Percentiles rank a stretch among this genome's conserved stretches.
Conservation (phyloP, 257 asterid genomes). For the Galeopsis tetrahit region DNA sequence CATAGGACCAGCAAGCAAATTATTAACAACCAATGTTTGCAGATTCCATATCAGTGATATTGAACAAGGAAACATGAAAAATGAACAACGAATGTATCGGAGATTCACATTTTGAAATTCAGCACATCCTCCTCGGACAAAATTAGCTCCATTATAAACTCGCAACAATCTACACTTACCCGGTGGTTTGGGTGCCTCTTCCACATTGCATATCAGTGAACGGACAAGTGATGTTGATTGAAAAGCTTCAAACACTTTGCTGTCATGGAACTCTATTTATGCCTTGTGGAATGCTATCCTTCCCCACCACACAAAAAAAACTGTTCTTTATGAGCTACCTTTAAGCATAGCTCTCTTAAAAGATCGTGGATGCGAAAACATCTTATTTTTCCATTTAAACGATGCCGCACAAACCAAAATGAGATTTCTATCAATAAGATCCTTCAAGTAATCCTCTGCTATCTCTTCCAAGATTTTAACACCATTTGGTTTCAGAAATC, state of each 20-base stretch:
- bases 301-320: neutral
- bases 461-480: neutral
- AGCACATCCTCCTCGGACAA: no score
- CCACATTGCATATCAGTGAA: no score
- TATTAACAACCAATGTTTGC: neutral
- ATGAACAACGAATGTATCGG: no score
- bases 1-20: no score
- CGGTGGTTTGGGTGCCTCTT: no score
- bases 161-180: neutral
- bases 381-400: neutral
- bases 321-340: neutral
- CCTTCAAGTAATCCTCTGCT: slow-evolving; percentile 15
- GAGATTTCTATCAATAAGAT: slow-evolving; percentile 5
- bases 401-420: neutral
- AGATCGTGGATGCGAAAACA: slow-evolving; percentile 6
- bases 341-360: neutral
- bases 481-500: slow-evolving; percentile 15
- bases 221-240: no score
- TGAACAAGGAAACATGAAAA: no score
- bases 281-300: neutral
- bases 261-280: no score
- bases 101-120: no score
- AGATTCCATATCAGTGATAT: neutral
- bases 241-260: no score
- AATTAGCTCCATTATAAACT: neutral